A percentile compares a stretch with the other conserved stretches of the same genome.
Conservation (phyloP, 2,329 filamentous ascomycete species). For the Akanthomyces uredinophilus region DNA sequence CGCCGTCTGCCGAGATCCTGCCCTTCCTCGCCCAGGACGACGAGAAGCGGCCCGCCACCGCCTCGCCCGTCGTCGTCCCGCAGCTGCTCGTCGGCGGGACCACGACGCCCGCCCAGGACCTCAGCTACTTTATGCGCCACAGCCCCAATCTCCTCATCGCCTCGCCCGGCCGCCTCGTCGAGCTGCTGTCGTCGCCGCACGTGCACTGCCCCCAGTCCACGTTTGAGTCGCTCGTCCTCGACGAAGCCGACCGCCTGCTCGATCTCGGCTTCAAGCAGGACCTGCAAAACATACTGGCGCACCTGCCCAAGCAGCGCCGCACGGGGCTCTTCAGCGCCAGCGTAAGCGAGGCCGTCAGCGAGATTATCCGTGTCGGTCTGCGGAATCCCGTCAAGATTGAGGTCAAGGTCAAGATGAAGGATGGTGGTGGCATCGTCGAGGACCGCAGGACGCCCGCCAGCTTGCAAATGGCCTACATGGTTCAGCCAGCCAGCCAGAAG, state of each 20-base stretch:
- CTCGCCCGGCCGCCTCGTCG: constrained; percentile 83
- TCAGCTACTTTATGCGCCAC: constrained; percentile 75
- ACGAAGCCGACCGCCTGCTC: constrained; percentile 88
- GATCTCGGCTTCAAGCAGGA: constrained; percentile 94
- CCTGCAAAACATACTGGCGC: constrained; percentile 75
- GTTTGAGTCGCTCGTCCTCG: constrained; percentile 87
- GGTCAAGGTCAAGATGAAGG: constrained; percentile 77
- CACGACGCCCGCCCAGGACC: constrained; percentile 74
- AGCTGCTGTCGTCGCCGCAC: constrained; percentile 78
- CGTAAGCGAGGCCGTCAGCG: constrained; percentile 90
- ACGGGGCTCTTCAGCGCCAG: constrained; percentile 94
- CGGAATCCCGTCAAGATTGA: constrained; percentile 93
- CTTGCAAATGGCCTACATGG: constrained; percentile 83
- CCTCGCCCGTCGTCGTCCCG: constrained; percentile 60
- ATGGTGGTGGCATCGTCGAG: constrained; percentile 62
- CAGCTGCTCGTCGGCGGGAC: constrained; percentile 84
- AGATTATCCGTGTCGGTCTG: constrained; percentile 86
- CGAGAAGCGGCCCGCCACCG: constrained; percentile 42
- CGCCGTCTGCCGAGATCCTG: constrained; percentile 64
- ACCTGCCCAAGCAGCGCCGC: constrained; percentile 84
- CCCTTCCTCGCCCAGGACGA: constrained; percentile 50
- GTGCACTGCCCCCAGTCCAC: constrained; percentile 84
- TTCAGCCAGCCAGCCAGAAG: constrained; percentile 72
- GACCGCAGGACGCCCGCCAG: constrained; percentile 88
- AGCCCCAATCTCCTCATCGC: constrained; percentile 87